These are phyloP conservation scores for Aspergillus versicolor DNA, from an alignment of 2,329 filamentous ascomycete genomes.

Conservation along the genomic window DNA sequence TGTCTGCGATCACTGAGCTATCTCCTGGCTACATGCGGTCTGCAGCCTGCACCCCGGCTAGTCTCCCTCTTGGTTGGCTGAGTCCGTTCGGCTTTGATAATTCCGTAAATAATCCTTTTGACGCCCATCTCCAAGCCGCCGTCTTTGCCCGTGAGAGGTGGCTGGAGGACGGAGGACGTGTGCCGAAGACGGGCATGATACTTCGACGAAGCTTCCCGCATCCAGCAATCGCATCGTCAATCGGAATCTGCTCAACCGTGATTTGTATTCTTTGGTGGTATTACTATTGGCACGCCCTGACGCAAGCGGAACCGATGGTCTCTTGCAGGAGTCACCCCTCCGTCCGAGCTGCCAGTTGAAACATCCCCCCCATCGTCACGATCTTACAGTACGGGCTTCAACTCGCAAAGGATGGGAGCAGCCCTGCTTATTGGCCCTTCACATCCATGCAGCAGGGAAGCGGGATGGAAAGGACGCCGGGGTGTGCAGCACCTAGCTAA, in stretches of 20 bases:
- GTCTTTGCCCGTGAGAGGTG: constrained; percentile 3
- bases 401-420: neutral
- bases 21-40: constrained; percentile 7
- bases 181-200: constrained; percentile 21
- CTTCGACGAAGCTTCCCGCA: constrained; percentile 19
- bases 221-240: constrained; percentile 10
- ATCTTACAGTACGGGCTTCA: neutral
- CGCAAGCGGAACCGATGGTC: neutral
- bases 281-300: constrained; percentile 6
- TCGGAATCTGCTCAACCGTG: constrained; percentile 4
- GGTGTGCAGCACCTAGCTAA: neutral
- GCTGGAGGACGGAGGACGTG: constrained; percentile 20
- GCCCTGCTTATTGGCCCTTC: constrained; percentile 1
- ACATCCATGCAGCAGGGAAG: neutral
- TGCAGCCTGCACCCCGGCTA: neutral
- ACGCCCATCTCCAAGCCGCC: neutral
- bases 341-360: neutral
- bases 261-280: constrained; percentile 19
- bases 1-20: constrained; percentile 2
- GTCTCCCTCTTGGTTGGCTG: constrained; percentile 11
- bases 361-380: neutral
- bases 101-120: neutral
- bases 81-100: constrained; percentile 1
- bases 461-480: neutral
- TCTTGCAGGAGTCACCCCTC: neutral